phyloP scores from a whole-genome alignment of 1,139 yeast genomes.

The Hemisphaericaspora lyxosophila region DNA sequence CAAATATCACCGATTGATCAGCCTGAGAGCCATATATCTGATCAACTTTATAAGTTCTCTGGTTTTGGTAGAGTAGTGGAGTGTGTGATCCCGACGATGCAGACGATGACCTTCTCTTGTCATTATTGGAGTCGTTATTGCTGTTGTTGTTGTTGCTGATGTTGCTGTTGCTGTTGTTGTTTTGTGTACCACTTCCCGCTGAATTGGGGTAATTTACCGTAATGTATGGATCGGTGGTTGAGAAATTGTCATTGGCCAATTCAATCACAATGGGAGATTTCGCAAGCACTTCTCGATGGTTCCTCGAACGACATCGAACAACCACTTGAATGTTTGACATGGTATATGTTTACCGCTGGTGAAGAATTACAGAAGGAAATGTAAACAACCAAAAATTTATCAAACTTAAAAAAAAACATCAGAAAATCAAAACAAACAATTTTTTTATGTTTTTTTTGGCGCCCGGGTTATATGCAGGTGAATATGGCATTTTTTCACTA shows the following conservation, averaged over 20 bases:
- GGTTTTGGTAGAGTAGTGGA: slow-evolving; percentile 8
- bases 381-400: not conserved
- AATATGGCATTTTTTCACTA: too few species aligned
- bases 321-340: slow-evolving; percentile 71
- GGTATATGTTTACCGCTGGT: too few species aligned
- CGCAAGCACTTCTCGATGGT: slow-evolving; percentile 63
- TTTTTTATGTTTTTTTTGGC: not conserved
- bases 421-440: not conserved
- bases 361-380: slow-evolving; percentile 5
- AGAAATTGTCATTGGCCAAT: slow-evolving; percentile 51
- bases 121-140: not conserved
- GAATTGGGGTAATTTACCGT: slow-evolving; percentile 35
- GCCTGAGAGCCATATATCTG: slow-evolving; percentile 73
- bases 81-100: slow-evolving; percentile 2
- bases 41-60: slow-evolving; percentile 65
- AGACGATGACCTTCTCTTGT: not conserved
- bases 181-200: slow-evolving; percentile 12
- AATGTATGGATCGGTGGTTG: slow-evolving; percentile 33
- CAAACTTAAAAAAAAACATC: too few species aligned
- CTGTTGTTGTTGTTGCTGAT: not conserved
- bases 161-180: not conserved
- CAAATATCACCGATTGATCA: slow-evolving; percentile 58
- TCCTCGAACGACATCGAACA: slow-evolving; percentile 86
- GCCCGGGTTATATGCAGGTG: not conserved
- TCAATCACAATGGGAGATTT: slow-evolving; percentile 75